These are phyloP conservation scores for Ascochyta clinopodiicola DNA, from an alignment of 2,329 filamentous ascomycete species.

Conservation along the genomic window DNA sequence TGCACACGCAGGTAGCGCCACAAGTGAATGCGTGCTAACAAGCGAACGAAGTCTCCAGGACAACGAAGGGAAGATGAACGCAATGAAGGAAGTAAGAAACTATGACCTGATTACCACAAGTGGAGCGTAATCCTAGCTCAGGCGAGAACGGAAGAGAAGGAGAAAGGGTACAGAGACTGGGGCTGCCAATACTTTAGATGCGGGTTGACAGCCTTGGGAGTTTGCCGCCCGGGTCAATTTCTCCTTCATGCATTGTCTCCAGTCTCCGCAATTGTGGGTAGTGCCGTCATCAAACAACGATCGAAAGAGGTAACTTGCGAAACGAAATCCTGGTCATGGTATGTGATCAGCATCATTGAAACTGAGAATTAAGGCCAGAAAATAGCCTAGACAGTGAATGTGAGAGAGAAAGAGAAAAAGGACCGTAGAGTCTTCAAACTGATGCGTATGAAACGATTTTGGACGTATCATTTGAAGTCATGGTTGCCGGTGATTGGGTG, in stretches of 20 bases:
- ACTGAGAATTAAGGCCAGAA: constrained; percentile 26
- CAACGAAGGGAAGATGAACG: constrained; percentile 30
- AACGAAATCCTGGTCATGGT: constrained; percentile 23
- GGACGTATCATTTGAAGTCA: constrained; percentile 1
- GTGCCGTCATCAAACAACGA: constrained; percentile 13
- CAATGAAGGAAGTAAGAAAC: constrained; percentile 41
- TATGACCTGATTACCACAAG: constrained; percentile 27
- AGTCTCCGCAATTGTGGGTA: constrained; percentile 26
- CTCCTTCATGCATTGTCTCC: constrained; percentile 37
- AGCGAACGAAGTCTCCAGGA: constrained; percentile 36
- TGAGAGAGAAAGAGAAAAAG: constrained; percentile 14
- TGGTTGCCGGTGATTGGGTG: constrained; percentile 23
- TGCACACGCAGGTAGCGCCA: constrained; percentile 1
- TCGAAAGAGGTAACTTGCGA: constrained; percentile 17
- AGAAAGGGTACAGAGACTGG: constrained; percentile 29
- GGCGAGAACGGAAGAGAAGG: constrained; percentile 24
- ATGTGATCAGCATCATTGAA: constrained; percentile 30
- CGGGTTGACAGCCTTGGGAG: constrained; percentile 23
- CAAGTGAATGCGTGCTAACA: constrained; percentile 10
- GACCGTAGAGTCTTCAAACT: background rate
- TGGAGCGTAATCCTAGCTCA: constrained; percentile 25
- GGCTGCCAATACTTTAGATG: constrained; percentile 42
- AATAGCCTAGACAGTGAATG: constrained; percentile 18
- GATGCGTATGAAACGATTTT: background rate
- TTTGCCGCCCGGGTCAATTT: constrained; percentile 22